Percentiles rank a stretch among this genome's conserved stretches.
These are phyloP conservation scores for Wallacemonas collosoma DNA, from an alignment of 208 protist genomes.

Conservation along the genomic window DNA sequence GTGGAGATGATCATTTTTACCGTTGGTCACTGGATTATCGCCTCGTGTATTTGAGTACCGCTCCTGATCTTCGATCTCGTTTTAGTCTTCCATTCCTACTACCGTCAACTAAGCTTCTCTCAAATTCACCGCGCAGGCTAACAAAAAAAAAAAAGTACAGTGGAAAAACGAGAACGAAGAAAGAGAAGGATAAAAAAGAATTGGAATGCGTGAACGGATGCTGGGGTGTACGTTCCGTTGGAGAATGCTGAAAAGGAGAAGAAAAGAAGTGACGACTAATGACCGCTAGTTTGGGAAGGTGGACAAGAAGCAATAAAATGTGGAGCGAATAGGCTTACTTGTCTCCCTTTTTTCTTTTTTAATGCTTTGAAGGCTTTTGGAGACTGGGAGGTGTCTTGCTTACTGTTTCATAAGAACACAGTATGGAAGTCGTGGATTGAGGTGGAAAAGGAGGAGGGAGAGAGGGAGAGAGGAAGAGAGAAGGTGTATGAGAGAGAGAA, in stretches of 20 bases:
- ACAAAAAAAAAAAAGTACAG: not conserved
- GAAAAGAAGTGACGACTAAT: not conserved
- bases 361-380: not conserved
- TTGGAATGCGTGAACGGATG: not conserved
- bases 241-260: not conserved
- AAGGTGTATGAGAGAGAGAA: not conserved
- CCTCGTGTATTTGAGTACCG: too few species aligned
- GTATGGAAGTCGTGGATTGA: not conserved
- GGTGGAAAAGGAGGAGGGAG: not conserved
- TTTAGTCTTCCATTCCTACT: too few species aligned
- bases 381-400: too few species aligned
- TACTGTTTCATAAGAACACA: too few species aligned
- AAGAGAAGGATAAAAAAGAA: slow-evolving; percentile 18
- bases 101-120: too few species aligned
- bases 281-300: too few species aligned
- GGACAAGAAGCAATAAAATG: not conserved
- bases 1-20: too few species aligned
- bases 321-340: not conserved
- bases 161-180: not conserved
- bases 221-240: not conserved
- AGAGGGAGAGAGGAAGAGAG: slow-evolving; percentile 1
- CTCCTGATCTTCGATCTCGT: too few species aligned
- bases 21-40: too few species aligned
- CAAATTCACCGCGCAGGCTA: not conserved
- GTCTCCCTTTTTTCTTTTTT: not conserved